These are phyloP conservation scores for Termitomyces titanicus DNA, from an alignment of 768 basidiomycete genomes.

Conservation along the genomic window DNA sequence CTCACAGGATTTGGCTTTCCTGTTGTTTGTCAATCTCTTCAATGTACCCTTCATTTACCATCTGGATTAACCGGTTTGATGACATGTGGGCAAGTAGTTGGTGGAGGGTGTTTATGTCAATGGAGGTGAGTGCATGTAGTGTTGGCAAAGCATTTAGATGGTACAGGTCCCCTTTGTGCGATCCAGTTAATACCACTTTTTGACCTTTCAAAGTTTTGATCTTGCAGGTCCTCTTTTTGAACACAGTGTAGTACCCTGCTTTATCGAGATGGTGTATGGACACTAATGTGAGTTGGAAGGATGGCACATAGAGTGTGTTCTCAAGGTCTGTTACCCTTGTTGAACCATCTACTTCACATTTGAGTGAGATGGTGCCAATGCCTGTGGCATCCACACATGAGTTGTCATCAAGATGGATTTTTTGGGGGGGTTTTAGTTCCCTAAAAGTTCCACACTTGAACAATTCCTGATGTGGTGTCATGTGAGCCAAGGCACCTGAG, in stretches of 20 bases:
- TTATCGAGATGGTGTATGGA: neutral
- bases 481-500: neutral
- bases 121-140: no score
- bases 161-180: no score
- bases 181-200: neutral
- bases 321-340: neutral
- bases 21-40: no score
- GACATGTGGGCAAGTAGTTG: no score
- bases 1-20: no score
- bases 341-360: neutral
- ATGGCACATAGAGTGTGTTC: neutral
- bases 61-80: no score
- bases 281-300: neutral
- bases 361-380: neutral
- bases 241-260: neutral
- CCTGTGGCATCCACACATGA: neutral
- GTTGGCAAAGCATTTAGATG: no score
- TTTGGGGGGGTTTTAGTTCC: neutral
- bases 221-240: neutral
- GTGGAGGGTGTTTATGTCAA: no score
- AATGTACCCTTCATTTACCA: no score
- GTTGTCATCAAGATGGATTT: neutral
- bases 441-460: neutral
- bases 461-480: neutral
- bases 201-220: neutral